A percentile compares a stretch with the other conserved stretches of the same genome.
phyloP scores from a whole-genome alignment of 805 yeast genomes.

The Myxozyma mucilagina region DNA sequence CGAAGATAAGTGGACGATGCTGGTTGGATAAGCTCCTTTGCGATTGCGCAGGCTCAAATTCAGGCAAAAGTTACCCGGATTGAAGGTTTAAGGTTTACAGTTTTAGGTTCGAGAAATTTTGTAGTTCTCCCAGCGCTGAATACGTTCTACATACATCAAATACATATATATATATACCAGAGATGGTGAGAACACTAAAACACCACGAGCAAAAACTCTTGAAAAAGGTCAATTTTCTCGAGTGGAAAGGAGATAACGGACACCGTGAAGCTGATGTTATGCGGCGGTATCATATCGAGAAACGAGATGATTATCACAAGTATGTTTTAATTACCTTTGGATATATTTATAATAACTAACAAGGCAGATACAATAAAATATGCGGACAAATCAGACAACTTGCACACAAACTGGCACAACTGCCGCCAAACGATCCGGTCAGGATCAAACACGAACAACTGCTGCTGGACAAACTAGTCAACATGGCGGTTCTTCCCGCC shows the following conservation, averaged over 20 bases:
- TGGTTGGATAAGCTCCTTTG: not conserved
- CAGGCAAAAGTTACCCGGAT: not conserved
- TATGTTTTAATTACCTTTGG: constrained; percentile 1
- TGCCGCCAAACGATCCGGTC: constrained; percentile 85
- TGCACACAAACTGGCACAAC: constrained; percentile 79
- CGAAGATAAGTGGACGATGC: not conserved
- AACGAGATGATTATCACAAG: constrained; percentile 92
- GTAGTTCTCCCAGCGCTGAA: not conserved
- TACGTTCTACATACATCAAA: not conserved
- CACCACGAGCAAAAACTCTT: constrained; percentile 94
- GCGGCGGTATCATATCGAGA: constrained; percentile 90
- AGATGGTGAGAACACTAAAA: constrained; percentile 83
- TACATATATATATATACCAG: constrained; percentile 12
- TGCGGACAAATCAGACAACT: constrained; percentile 89
- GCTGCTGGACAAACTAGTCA: constrained; percentile 79
- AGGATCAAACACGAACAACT: constrained; percentile 86
- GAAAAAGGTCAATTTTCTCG: constrained; percentile 92
- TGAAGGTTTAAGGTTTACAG: not conserved
- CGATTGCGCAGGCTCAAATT: not conserved
- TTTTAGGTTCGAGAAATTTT: not conserved
- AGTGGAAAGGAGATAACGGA: constrained; percentile 95
- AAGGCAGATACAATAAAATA: constrained; percentile 66
- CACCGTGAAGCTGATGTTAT: constrained; percentile 96
- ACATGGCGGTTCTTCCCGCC: constrained; percentile 87
- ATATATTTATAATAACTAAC: not conserved